A percentile compares a stretch with the other conserved stretches of the same genome.
phyloP scores from a whole-genome alignment of 2,329 filamentous ascomycete genomes.

The Penicillium janthinellum region DNA sequence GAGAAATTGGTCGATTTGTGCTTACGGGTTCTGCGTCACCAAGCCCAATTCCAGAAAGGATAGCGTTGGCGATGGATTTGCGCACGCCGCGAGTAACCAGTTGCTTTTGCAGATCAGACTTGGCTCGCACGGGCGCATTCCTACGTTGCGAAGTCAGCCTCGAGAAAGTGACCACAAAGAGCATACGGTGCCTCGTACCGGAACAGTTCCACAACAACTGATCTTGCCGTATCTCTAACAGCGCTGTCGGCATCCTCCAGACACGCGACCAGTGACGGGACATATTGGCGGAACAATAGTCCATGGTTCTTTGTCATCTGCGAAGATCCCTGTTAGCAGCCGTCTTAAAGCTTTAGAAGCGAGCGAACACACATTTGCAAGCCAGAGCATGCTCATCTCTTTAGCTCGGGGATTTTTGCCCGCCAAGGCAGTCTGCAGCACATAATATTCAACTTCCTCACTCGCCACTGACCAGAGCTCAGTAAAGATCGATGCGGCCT shows the following conservation, averaged over 20 bases:
- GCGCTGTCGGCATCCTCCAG: constrained; percentile 87
- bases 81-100: constrained; percentile 81
- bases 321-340: constrained; percentile 13
- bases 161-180: neutral
- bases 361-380: constrained; percentile 64
- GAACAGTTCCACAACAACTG: constrained; percentile 83
- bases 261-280: constrained; percentile 78
- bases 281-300: constrained; percentile 79
- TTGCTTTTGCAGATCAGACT: constrained; percentile 85
- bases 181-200: constrained; percentile 53
- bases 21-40: constrained; percentile 32
- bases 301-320: constrained; percentile 80
- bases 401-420: constrained; percentile 83
- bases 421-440: constrained; percentile 75
- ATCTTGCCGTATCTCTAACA: constrained; percentile 82
- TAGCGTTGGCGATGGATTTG: constrained; percentile 79
- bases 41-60: constrained; percentile 72
- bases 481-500: constrained; percentile 73
- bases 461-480: constrained; percentile 74
- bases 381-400: constrained; percentile 81
- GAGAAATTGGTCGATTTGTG: constrained; percentile 29
- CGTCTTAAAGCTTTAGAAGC: neutral
- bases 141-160: constrained; percentile 46
- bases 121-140: constrained; percentile 77
- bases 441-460: constrained; percentile 74